A percentile compares a stretch with the other conserved stretches of the same genome.
Conservation (phyloP, 305 asterid species). For the Ajuga reptans region DNA sequence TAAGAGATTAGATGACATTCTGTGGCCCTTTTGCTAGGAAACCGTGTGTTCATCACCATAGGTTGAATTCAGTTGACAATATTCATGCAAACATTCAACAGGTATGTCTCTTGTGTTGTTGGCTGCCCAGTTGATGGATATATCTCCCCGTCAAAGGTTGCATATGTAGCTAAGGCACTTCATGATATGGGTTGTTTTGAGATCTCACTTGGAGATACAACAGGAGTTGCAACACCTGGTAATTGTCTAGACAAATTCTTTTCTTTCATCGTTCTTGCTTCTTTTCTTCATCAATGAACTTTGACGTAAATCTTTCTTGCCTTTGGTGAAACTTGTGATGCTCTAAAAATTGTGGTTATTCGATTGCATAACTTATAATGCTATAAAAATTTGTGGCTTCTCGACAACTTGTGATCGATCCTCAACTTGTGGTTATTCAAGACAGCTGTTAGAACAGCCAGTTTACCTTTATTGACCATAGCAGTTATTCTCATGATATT, state of each 20-base stretch:
- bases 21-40: background rate
- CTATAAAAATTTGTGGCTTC: too few species aligned
- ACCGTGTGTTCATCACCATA: conserved; percentile 10
- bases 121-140: conserved; percentile 92
- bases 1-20: background rate
- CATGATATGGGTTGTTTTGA: conserved; percentile 91
- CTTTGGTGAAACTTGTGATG: background rate
- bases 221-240: conserved; percentile 97
- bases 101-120: conserved; percentile 85
- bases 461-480: background rate
- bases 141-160: conserved; percentile 72
- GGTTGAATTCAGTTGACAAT: conserved; percentile 19
- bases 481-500: background rate
- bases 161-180: conserved; percentile 89
- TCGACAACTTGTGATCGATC: too few species aligned
- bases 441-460: background rate
- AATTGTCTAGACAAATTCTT: conserved; percentile 6
- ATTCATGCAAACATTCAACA: conserved; percentile 22
- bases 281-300: background rate
- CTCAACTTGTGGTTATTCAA: background rate
- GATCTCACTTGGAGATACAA: conserved; percentile 89
- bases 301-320: conserved; percentile 2
- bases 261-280: background rate
- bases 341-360: too few species aligned
- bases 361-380: too few species aligned